A percentile compares a stretch with the other conserved stretches of the same genome.
phyloP scores from a whole-genome alignment of 2,329 filamentous ascomycete genomes.

The Coniochaeta ligniaria region DNA sequence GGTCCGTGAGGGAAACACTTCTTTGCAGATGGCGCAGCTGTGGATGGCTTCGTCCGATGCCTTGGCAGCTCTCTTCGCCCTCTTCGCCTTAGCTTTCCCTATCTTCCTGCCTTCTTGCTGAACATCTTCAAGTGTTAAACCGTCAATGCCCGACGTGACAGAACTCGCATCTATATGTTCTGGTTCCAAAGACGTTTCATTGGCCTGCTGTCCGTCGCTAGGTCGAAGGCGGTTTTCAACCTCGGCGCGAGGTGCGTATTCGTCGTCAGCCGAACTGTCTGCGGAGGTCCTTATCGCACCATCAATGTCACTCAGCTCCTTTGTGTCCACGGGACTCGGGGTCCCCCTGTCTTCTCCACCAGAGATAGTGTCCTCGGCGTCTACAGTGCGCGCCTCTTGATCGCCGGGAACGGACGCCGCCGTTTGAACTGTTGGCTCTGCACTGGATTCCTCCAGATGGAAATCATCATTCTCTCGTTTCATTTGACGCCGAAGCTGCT shows the following conservation, averaged over 20 bases:
- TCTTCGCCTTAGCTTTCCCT: slow-evolving; percentile 44
- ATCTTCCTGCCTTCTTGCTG: slow-evolving; percentile 28
- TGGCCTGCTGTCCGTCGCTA: background rate
- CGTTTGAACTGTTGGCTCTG: background rate
- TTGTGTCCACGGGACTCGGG: background rate
- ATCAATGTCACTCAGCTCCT: background rate
- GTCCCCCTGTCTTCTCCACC: background rate
- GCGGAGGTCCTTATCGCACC: slow-evolving; percentile 4
- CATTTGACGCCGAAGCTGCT: slow-evolving; percentile 77
- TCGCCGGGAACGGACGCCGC: background rate
- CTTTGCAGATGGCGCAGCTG: slow-evolving; percentile 36
- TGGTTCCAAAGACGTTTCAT: slow-evolving; percentile 5
- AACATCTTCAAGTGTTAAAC: slow-evolving; percentile 18
- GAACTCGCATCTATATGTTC: slow-evolving; percentile 5
- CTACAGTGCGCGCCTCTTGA: background rate
- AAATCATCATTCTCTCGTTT: slow-evolving; percentile 65
- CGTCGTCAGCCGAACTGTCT: slow-evolving; percentile 21
- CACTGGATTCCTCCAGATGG: slow-evolving; percentile 26
- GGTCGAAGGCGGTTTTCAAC: slow-evolving; percentile 31
- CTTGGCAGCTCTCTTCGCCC: slow-evolving; percentile 39
- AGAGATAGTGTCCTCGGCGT: background rate
- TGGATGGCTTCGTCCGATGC: slow-evolving; percentile 26
- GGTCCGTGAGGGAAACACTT: slow-evolving; percentile 52
- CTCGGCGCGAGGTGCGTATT: slow-evolving; percentile 38
- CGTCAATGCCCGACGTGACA: slow-evolving; percentile 11